These are phyloP conservation scores for Lasiodiplodia theobromae DNA, from an alignment of 2,329 filamentous ascomycete species.

Conservation along the genomic window DNA sequence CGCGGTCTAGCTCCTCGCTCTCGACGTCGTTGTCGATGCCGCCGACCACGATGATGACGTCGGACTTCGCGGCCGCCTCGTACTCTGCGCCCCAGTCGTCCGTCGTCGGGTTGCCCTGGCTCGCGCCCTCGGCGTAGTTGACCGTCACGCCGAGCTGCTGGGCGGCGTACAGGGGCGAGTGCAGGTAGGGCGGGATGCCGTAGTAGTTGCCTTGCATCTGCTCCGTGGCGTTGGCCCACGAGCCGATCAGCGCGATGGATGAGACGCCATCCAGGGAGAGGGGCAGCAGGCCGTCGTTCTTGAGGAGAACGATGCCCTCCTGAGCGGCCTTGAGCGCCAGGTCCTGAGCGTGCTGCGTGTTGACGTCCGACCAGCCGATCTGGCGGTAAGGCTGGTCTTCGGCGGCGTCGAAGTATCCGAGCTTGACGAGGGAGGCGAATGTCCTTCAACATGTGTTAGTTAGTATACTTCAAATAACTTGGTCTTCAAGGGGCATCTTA, in stretches of 20 bases:
- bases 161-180: conserved; percentile 61
- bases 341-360: conserved; percentile 59
- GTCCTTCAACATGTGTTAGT: not conserved
- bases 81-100: conserved; percentile 34
- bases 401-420: conserved; percentile 65
- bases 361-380: conserved; percentile 63
- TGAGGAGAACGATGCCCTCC: conserved; percentile 58
- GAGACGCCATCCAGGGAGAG: conserved; percentile 47
- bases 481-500: conserved; percentile 36
- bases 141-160: conserved; percentile 55
- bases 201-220: conserved; percentile 65
- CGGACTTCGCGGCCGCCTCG: conserved; percentile 51
- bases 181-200: conserved; percentile 63
- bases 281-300: conserved; percentile 60
- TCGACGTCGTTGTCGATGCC: conserved; percentile 63
- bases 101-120: conserved; percentile 41
- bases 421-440: conserved; percentile 62
- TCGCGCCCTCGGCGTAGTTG: conserved; percentile 52
- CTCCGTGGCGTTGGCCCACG: conserved; percentile 64
- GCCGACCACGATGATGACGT: conserved; percentile 62
- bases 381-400: conserved; percentile 57
- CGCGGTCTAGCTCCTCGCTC: conserved; percentile 60
- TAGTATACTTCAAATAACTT: not conserved
- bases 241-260: conserved; percentile 63
- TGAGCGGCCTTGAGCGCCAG: conserved; percentile 63